These are phyloP conservation scores for Coniella vitis DNA, from an alignment of 2,329 filamentous ascomycete species.

Conservation along the genomic window DNA sequence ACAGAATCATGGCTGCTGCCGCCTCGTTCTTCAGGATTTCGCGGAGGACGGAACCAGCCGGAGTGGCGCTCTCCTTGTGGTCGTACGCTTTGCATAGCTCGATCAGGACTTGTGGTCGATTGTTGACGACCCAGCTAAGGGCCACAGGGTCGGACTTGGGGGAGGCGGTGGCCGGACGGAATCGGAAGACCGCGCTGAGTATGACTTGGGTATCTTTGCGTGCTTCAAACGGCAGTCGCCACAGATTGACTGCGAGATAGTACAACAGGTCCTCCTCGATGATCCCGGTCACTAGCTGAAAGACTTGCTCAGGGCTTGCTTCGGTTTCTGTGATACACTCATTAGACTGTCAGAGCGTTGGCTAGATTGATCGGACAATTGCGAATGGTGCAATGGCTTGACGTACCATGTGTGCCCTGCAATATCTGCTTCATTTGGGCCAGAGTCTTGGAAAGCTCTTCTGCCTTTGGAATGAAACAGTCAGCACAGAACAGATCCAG, in stretches of 20 bases:
- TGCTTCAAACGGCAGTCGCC: slow-evolving; percentile 87
- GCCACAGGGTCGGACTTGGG: slow-evolving; percentile 72
- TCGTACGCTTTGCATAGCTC: slow-evolving; percentile 87
- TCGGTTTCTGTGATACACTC: slow-evolving; percentile 60
- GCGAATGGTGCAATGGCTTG: background rate
- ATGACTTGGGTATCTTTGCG: slow-evolving; percentile 94
- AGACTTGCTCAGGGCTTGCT: slow-evolving; percentile 78
- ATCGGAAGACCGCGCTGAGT: slow-evolving; percentile 90
- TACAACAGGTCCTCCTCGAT: slow-evolving; percentile 87
- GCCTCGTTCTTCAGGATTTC: slow-evolving; percentile 87
- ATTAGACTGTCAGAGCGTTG: background rate
- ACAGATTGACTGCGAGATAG: slow-evolving; percentile 73
- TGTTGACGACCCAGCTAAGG: slow-evolving; percentile 80
- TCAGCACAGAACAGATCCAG: slow-evolving; percentile 9
- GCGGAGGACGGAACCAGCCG: slow-evolving; percentile 80
- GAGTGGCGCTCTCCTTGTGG: slow-evolving; percentile 82
- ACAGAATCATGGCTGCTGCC: slow-evolving; percentile 83
- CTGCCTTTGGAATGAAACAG: slow-evolving; percentile 49
- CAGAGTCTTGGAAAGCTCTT: slow-evolving; percentile 81
- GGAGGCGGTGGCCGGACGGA: slow-evolving; percentile 64
- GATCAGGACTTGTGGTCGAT: slow-evolving; percentile 78
- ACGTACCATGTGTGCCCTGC: slow-evolving; percentile 81
- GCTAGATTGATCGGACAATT: background rate
- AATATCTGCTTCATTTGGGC: slow-evolving; percentile 87
- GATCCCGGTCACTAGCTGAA: slow-evolving; percentile 75